phyloP scores from a whole-genome alignment of 2,329 filamentous ascomycete genomes.

The Thelonectria discophora region DNA sequence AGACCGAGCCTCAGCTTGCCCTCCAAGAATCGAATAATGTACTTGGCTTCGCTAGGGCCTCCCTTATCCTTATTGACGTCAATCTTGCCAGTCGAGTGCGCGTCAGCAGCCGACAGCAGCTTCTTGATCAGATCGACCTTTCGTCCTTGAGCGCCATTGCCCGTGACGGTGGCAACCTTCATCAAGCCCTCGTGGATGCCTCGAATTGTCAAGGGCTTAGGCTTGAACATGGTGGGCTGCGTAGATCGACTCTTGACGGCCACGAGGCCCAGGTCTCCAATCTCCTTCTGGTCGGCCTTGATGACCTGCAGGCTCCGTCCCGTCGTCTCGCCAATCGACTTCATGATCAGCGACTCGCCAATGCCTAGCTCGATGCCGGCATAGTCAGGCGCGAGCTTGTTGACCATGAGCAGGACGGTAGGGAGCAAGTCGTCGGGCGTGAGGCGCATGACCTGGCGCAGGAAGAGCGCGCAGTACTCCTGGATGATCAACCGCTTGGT shows the following conservation, averaged over 20 bases:
- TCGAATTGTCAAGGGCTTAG: constrained; percentile 85
- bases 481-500: constrained; percentile 89
- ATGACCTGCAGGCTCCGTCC: constrained; percentile 88
- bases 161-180: constrained; percentile 85
- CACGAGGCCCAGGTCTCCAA: constrained; percentile 93
- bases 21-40: constrained; percentile 89
- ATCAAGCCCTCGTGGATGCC: constrained; percentile 90
- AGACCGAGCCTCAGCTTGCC: constrained; percentile 92
- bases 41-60: constrained; percentile 94
- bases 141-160: constrained; percentile 85
- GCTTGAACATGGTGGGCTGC: constrained; percentile 98
- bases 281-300: constrained; percentile 95
- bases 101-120: constrained; percentile 88
- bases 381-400: constrained; percentile 96
- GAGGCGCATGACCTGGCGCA: constrained; percentile 91
- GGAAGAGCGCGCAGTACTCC: constrained; percentile 87
- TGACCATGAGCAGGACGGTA: constrained; percentile 94
- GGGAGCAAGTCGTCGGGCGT: constrained; percentile 88
- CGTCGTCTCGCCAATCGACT: constrained; percentile 94
- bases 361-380: constrained; percentile 98
- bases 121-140: constrained; percentile 98
- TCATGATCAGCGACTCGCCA: constrained; percentile 98
- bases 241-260: constrained; percentile 95
- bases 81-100: constrained; percentile 76
- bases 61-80: constrained; percentile 94